phyloP scores from a whole-genome alignment of 2,329 filamentous ascomycete genomes.

The Dactylonectria macrodidyma region DNA sequence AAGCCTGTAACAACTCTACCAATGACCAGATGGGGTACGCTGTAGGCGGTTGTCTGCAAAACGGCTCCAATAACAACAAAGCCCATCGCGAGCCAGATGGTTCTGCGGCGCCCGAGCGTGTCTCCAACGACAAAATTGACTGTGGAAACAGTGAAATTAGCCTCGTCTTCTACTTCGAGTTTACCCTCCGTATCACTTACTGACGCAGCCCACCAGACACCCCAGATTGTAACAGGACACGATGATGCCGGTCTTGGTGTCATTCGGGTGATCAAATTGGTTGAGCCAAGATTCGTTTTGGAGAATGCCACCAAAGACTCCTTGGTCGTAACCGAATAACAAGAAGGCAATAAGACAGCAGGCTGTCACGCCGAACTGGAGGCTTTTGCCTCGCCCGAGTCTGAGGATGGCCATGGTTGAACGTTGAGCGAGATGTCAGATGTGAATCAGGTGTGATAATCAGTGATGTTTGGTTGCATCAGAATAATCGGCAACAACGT shows the following conservation, averaged over 20 bases:
- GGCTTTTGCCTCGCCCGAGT: conserved; percentile 33
- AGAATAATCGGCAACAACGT: neutral
- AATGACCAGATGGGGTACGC: conserved; percentile 63
- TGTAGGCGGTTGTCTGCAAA: conserved; percentile 66
- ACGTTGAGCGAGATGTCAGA: neutral
- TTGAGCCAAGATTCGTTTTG: conserved; percentile 59
- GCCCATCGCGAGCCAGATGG: conserved; percentile 67
- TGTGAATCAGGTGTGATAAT: neutral
- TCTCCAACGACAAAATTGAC: conserved; percentile 62
- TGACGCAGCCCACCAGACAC: conserved; percentile 54
- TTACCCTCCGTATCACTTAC: conserved; percentile 1
- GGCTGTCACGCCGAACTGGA: conserved; percentile 34
- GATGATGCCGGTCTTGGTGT: conserved; percentile 57
- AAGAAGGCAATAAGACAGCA: conserved; percentile 25
- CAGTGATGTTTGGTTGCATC: neutral
- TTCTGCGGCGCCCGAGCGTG: conserved; percentile 61
- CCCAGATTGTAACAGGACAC: conserved; percentile 60
- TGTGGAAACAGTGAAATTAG: neutral
- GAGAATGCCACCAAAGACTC: conserved; percentile 62
- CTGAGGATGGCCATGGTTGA: neutral
- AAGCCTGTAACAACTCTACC: conserved; percentile 65
- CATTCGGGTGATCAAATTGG: conserved; percentile 55
- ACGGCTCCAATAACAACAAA: conserved; percentile 72
- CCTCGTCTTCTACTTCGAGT: neutral
- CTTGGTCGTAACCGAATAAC: conserved; percentile 63